Evolutionary conservation across 495 filamentous ascomycete species (phyloP), one percentile per base, ranked within the genome.

Genomic region (Bombardia bombarda): DNA sequence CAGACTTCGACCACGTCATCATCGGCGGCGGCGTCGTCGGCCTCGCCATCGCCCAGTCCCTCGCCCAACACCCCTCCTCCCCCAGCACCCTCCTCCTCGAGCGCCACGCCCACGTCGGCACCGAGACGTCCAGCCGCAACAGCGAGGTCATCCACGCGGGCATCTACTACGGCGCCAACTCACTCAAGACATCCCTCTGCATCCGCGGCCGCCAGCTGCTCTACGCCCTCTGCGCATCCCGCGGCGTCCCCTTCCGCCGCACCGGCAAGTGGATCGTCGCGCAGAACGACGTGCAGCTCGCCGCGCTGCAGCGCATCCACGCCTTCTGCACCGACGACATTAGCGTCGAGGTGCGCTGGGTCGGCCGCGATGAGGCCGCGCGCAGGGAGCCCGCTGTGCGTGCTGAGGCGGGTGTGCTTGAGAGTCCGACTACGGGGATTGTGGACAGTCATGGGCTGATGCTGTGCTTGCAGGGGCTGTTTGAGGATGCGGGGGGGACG

Each of bases 71-170:
- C 51, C 45, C n/a, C 8, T 21, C 46, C 8, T 8, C 18, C 16
- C 8, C 58, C 2, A 77, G 76, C 20, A 94, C 88, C 0, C 68
- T 98, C 10, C 69, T 98, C 10, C 75, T 97, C 4, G 92, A 98
- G 62, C 72, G 81, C 25, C 86, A 96, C 66, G 62, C 70, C 25
- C 70, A 69, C 28, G 75, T 87, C 20, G 92, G 93, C 18, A 93
- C 80, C 35, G 93, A 97, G 72, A 98, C 90, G 0, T 90, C 84
- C 42, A 86, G 82, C 54, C 79, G 90, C 47, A 97, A 96, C 64
- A 94, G 87, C 49, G 92, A 96, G 76, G 90, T 97, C 32, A 95
- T 97, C 43, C 92, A 98, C 54, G 92, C 86, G 2, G 93, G 93
- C 31, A 76, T 97, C 32, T 97, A 98, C 70, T 98, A 98, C 66